A percentile compares a stretch with the other conserved stretches of the same genome.
Conservation (phyloP, 495 filamentous ascomycete species). For the Penicillium taxi region DNA sequence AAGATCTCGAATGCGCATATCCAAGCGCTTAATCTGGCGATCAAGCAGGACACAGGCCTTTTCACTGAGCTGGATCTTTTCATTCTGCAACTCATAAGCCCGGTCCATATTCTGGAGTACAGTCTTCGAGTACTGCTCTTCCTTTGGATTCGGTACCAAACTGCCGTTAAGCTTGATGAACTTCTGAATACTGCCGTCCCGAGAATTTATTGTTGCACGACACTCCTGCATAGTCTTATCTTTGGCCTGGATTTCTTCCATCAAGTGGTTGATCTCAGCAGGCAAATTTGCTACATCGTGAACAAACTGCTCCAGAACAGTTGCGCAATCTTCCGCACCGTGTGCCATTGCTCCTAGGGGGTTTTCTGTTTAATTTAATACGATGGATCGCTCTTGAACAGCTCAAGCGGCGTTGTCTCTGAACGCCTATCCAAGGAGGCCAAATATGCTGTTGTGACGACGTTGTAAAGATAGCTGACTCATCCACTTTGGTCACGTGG, state of each 20-base stretch:
- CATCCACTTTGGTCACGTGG: too few relatives aligned
- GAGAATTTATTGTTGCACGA: constrained; percentile 61
- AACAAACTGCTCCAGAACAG: constrained; percentile 88
- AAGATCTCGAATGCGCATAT: constrained; percentile 76
- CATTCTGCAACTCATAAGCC: constrained; percentile 68
- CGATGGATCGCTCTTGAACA: too few relatives aligned
- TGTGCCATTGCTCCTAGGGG: constrained; percentile 37
- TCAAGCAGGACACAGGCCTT: constrained; percentile 75
- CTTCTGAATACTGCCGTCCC: constrained; percentile 79
- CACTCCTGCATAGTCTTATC: constrained; percentile 72
- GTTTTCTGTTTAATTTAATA: too few relatives aligned
- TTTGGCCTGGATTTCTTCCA: constrained; percentile 91
- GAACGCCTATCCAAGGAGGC: too few relatives aligned
- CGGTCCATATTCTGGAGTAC: constrained; percentile 65
- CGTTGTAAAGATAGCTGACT: too few relatives aligned
- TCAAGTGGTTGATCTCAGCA: constrained; percentile 81
- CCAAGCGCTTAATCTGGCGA: constrained; percentile 80
- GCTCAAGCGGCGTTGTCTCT: too few relatives aligned
- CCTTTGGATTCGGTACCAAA: constrained; percentile 74
- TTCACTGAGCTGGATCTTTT: constrained; percentile 74
- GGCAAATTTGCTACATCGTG: constrained; percentile 87
- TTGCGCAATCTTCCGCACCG: constrained; percentile 65
- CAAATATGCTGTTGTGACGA: too few relatives aligned
- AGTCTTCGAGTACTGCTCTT: constrained; percentile 61
- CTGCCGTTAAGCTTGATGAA: constrained; percentile 82